Evolutionary conservation across 805 yeast genomes (phyloP), one percentile per base, ranked within the genome.

Genomic region (Saccharomycopsis fermentans): DNA sequence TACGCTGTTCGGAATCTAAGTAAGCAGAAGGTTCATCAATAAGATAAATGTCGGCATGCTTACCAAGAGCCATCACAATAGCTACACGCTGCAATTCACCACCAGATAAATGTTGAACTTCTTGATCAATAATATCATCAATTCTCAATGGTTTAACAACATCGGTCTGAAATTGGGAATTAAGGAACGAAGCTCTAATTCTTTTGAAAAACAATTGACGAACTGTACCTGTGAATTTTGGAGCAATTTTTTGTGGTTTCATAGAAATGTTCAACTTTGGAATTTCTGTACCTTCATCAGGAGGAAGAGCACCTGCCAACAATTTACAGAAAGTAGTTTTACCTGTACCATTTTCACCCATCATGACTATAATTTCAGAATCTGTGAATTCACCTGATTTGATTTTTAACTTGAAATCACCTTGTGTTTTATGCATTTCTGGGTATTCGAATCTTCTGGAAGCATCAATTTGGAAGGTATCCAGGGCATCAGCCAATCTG

Each of bases 271-370:
- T 90, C 73, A 94, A 76, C 71, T 87, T 86, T 55, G 97, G 97
- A 62, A 89, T 84, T 69, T 83, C 82, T 61, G 76, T 71, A 53
- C 86, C 86, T 59, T 89, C 89, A 74, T 94, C 99, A 35, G 99
- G 92, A 55, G 86, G 79, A 65, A 89, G 79, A 29, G 90, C 90
- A 70, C 98, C 99, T 24, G 99, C 98, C 68, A 94, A 79, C 68
- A 94, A 77, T 73, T 87, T 88, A 81, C 97, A 92, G 78, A 94
- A 85, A 16, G 99, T 94, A 48, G 99, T 94, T 77, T 94, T 94
- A 78, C 99, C 99, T 19, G 99, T 94, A 77, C 99, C 99, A 73
- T 94, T 94, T 77, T 94, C 99, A 71, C 99, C 99, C 96, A 94
- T 92, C 97, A 94, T 89, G 59, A 94, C 99, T 68, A 94, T 80